Evolutionary conservation across 768 basidiomycete genomes (phyloP).

Genomic region (Boletus reticuloceps): DNA sequence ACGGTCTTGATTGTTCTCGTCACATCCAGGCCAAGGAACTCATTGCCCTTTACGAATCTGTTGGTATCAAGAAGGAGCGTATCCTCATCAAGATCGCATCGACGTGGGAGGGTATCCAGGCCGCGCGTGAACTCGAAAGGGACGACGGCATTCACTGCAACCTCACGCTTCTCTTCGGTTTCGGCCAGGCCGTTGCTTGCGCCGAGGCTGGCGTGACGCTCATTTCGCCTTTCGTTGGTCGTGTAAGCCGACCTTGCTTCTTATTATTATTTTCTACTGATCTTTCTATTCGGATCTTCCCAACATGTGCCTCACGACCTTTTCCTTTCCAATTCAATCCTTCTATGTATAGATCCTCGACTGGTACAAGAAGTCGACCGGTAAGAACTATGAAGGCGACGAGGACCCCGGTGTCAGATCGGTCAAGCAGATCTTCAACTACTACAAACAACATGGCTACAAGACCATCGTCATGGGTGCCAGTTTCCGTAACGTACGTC

Average conservation of each 20-base stretch:
- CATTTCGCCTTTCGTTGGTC: conserved; percentile 99
- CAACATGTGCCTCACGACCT: conserved; percentile 7
- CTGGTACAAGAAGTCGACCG: conserved; percentile 95
- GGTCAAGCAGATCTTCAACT: conserved; percentile 97
- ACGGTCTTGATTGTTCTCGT: conserved; percentile 6
- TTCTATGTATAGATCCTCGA: conserved; percentile 75
- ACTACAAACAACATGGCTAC: conserved; percentile 98
- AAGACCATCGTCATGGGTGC: conserved; percentile 99
- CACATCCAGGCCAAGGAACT: conserved; percentile 67
- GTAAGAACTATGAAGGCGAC: conserved; percentile 85
- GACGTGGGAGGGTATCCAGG: conserved; percentile 99
- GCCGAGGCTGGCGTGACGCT: conserved; percentile 98
- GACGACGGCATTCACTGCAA: conserved; percentile 98
- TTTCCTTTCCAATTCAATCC: conserved; percentile 5
- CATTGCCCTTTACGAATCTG: conserved; percentile 91
- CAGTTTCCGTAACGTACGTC: conserved; percentile 93
- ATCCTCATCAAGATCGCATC: conserved; percentile 99
- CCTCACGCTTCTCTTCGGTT: conserved; percentile 97
- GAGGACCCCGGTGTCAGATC: conserved; percentile 95
- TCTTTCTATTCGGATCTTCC: conserved; percentile 8
- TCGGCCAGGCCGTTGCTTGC: conserved; percentile 97
- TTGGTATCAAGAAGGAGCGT: conserved; percentile 92
- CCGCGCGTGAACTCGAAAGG: conserved; percentile 91
- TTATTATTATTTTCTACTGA: background rate
- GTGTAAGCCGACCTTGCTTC: conserved; percentile 51